Percentiles rank a stretch among this genome's conserved stretches.
Evolutionary conservation across 2,329 filamentous ascomycete genomes (phyloP).

Genomic region (Teratosphaeria viscida): DNA sequence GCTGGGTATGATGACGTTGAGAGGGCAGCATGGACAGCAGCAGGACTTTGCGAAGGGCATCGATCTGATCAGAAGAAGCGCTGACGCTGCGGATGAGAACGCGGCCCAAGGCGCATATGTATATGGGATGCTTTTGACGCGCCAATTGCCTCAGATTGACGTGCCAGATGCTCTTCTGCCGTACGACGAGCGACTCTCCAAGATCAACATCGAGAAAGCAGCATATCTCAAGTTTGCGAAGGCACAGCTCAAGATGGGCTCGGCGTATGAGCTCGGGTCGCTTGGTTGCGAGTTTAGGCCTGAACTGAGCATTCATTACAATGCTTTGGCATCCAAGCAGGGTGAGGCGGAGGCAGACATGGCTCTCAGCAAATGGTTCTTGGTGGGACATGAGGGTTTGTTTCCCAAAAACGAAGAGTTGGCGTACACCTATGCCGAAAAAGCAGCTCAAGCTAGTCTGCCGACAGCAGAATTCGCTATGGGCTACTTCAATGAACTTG

Average conservation of each 20-base stretch:
- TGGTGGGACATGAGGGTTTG: constrained; percentile 84
- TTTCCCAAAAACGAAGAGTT: constrained; percentile 94
- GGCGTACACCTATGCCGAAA: constrained; percentile 80
- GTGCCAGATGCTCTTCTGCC: constrained; percentile 64
- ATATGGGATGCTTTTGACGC: constrained; percentile 81
- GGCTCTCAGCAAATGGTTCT: constrained; percentile 96
- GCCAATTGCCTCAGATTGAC: constrained; percentile 81
- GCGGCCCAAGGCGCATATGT: constrained; percentile 88
- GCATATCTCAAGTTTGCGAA: constrained; percentile 94
- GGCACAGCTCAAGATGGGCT: constrained; percentile 93
- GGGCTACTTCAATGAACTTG: constrained; percentile 96
- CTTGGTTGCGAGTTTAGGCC: constrained; percentile 92
- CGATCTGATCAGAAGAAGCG: constrained; percentile 72
- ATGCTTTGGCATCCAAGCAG: constrained; percentile 81
- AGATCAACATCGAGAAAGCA: constrained; percentile 88
- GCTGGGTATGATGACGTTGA: constrained; percentile 91
- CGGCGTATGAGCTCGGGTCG: constrained; percentile 88
- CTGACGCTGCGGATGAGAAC: constrained; percentile 85
- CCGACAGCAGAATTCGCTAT: constrained; percentile 91
- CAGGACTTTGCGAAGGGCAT: constrained; percentile 72
- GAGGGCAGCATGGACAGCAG: constrained; percentile 82
- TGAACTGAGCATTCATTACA: constrained; percentile 87
- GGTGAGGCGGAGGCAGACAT: constrained; percentile 90
- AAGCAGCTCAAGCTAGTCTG: constrained; percentile 71
- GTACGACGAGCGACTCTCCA: constrained; percentile 61